Evolutionary conservation across 2,329 filamentous ascomycete genomes (phyloP).

Genomic region (Colletotrichum siamense): DNA sequence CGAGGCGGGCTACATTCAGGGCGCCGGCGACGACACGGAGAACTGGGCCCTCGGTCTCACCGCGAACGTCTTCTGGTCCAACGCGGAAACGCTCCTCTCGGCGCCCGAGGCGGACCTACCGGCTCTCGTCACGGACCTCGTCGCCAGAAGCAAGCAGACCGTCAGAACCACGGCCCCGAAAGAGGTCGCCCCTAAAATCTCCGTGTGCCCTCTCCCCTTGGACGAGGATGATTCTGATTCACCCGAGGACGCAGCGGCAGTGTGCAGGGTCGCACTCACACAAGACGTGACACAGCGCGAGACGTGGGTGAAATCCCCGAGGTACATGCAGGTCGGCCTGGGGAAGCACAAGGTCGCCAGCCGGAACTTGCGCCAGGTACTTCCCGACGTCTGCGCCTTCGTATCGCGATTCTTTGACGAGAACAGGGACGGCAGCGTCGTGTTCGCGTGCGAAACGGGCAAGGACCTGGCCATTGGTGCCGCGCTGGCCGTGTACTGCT

Average conservation of each 20-base stretch:
- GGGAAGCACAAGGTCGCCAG: constrained; percentile 79
- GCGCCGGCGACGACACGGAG: constrained; percentile 93
- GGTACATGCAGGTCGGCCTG: constrained; percentile 64
- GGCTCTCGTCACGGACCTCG: constrained; percentile 51
- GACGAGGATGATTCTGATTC: not conserved
- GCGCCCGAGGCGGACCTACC: constrained; percentile 70
- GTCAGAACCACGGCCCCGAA: constrained; percentile 17
- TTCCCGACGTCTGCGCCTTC: constrained; percentile 68
- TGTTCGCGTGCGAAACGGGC: constrained; percentile 78
- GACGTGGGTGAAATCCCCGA: constrained; percentile 40
- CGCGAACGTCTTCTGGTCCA: constrained; percentile 78
- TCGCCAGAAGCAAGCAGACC: constrained; percentile 32
- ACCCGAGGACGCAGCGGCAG: not conserved
- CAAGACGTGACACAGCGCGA: constrained; percentile 50
- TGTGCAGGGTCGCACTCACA: constrained; percentile 49
- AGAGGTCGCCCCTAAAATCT: constrained; percentile 40
- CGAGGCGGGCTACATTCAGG: constrained; percentile 79
- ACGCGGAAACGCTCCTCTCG: constrained; percentile 64
- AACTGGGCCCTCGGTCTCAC: constrained; percentile 88
- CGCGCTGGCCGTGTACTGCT: constrained; percentile 77
- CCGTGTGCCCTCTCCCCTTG: constrained; percentile 40
- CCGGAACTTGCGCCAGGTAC: constrained; percentile 76
- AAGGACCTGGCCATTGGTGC: constrained; percentile 82
- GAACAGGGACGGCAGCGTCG: constrained; percentile 29
- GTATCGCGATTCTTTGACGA: constrained; percentile 43